A percentile compares a stretch with the other conserved stretches of the same genome.
Conservation (phyloP, 179 eudicot species). For the Carnegiea gigantea region DNA sequence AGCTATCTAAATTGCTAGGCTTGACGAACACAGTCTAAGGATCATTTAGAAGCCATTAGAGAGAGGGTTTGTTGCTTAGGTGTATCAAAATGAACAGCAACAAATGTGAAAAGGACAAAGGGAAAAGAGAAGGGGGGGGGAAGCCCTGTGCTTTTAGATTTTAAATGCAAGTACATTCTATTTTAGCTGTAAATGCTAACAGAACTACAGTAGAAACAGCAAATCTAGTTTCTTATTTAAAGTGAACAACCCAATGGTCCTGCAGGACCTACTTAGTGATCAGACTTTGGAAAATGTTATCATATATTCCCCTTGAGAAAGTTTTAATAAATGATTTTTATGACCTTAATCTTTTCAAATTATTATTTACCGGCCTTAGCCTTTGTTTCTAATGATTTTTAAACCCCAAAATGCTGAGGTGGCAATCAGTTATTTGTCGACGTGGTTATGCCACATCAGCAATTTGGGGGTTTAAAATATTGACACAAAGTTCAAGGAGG, state of each 20-base stretch:
- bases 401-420: not conserved
- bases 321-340: too few relatives aligned
- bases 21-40: not conserved
- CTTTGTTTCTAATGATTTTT: not conserved
- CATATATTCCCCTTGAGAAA: not conserved
- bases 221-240: too few relatives aligned
- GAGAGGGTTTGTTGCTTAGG: not conserved
- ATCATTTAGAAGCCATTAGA: too few relatives aligned
- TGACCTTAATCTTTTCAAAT: not conserved
- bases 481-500: not conserved
- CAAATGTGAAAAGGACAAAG: not conserved
- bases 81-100: not conserved
- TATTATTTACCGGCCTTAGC: not conserved
- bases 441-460: not conserved
- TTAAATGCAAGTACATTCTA: too few relatives aligned
- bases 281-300: too few relatives aligned
- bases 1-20: not conserved
- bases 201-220: too few relatives aligned
- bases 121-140: too few relatives aligned
- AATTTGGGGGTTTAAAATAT: not conserved
- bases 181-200: too few relatives aligned
- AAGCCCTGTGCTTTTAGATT: too few relatives aligned
- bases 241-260: too few relatives aligned
- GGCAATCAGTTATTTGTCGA: not conserved
- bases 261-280: too few relatives aligned